Base-by-base conservation (phyloP, 2,329 filamentous ascomycete species). In the Arthrinium phaeospermum region DNA sequence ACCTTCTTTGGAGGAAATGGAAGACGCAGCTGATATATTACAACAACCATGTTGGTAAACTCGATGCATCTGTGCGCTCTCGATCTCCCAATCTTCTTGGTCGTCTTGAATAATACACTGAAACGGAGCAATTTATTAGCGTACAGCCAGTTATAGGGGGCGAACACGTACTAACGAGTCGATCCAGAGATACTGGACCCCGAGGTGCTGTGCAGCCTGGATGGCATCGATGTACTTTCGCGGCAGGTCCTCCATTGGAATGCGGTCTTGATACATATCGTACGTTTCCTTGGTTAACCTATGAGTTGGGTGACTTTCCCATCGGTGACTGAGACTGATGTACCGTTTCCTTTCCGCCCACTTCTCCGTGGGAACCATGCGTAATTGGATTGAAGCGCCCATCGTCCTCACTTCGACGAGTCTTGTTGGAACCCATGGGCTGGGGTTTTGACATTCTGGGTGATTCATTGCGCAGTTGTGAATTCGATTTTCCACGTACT, bases 161-260 rank as follows among this genome's bases (percentile, higher is more conserved):
- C 67, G 19, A 67, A 44, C 24, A 46, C 67, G 10, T 68, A 68
- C 67, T n/a, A 46, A 30, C 3, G 67, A 68, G 27, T 68, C 41
- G 10, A 67, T 67, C 64, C 64, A 67, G 8, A 67, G 64, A 27
- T 67, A 67, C 16, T 27, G 22, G 64, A 67, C 44, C 22, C 44
- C 64, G 22, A 67, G 64, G 12, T 45, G 64, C 37, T n/a, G 37
- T 14, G 64, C 37, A 13, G 44, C 64, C 64, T 67, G 22, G 22
- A 41, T 19, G 12, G 37, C 64, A 45, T 67, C 64, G 22, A 45
- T 24, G 3, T 44, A 67, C 37, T 45, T 67, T 1, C 24, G 64
- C 34, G 64, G 64, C 19, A 67, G 24, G 0, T 24, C 22, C 4
- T 45, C 37, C 22, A 10, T 44, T 0, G 64, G 64, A 6, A 67